Evolutionary conservation across 2,329 filamentous ascomycete genomes (phyloP), one percentile per base, ranked within the genome.

Genomic region (Apiospora pterosperma): DNA sequence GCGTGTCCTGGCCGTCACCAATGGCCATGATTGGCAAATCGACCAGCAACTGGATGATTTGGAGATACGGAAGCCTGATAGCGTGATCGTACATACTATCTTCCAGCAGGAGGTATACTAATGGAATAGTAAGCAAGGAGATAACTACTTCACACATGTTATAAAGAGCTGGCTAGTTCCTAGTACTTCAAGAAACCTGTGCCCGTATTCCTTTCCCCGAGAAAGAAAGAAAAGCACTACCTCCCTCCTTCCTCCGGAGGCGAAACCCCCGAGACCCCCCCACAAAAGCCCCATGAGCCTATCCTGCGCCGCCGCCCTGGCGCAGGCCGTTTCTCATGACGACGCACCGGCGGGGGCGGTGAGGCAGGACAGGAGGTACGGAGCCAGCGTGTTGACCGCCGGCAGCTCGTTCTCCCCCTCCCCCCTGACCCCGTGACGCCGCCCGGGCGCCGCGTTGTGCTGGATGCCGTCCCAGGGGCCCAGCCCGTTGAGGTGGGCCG

Each of bases 381-480:
- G 85, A 19, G 86, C 85, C 0, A 88, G 69, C 0, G 80, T 84
- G 68, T 88, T 88, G 58, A 87, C 84, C 0, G 83, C 79, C 59
- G 86, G 84, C 1, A 86, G 76, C 16, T 55, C 48, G 16, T 34
- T 52, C 44, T 19, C 14, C 3, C 16, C 42, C 36, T 19, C 3
- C 36, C 36, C 12, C 42, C 36, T 19, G 2, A 12, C 36, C 12
- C 36, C 11, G 42, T 12, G 1, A 78, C 76, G 2, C 72, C 72
- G n/a, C 72, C 72, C 36, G 80, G 62, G 70, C 74, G 66, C 85
- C 0, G 86, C 86, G 66, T 88, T 88, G 76, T 88, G 85, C 21
- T 88, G 78, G 16, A 88, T 76, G 28, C 79, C 78, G 70, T 88
- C 86, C 70, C 84, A 88, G 0, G 62, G 48, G 16, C 48, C 48